phyloP scores from a whole-genome alignment of 306 rosid species.

The Abrus pulchellus region DNA sequence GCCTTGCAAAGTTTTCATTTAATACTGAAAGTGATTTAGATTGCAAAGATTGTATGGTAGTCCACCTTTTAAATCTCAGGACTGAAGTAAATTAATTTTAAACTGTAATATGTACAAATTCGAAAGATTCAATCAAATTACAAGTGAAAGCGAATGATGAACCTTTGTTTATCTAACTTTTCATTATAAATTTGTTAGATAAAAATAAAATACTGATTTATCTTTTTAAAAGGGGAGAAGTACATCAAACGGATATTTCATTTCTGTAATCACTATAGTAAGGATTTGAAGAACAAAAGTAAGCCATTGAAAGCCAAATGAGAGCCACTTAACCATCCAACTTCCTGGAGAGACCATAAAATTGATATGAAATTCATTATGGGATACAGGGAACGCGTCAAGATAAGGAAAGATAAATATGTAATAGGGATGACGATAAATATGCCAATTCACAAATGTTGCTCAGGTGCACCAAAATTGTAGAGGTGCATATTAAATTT shows the following conservation, averaged over 20 bases:
- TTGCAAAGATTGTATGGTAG: neutral
- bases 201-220: neutral
- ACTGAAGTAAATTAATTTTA: neutral
- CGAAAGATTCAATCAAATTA: neutral
- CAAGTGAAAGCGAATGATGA: neutral
- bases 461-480: neutral
- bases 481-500: neutral
- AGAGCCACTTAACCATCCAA: neutral
- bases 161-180: neutral
- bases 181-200: neutral
- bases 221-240: neutral
- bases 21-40: slow-evolving; percentile 7
- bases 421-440: neutral
- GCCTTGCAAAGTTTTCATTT: slow-evolving; percentile 23
- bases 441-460: neutral
- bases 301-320: slow-evolving; percentile 19
- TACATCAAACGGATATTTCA: neutral
- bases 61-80: neutral
- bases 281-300: neutral
- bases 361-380: too few relatives aligned
- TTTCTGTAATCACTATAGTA: neutral
- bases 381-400: neutral
- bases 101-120: neutral
- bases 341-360: neutral
- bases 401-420: too few relatives aligned